Evolutionary conservation across 257 asterid genomes (phyloP).

Genomic region (Verbascum thapsus): DNA sequence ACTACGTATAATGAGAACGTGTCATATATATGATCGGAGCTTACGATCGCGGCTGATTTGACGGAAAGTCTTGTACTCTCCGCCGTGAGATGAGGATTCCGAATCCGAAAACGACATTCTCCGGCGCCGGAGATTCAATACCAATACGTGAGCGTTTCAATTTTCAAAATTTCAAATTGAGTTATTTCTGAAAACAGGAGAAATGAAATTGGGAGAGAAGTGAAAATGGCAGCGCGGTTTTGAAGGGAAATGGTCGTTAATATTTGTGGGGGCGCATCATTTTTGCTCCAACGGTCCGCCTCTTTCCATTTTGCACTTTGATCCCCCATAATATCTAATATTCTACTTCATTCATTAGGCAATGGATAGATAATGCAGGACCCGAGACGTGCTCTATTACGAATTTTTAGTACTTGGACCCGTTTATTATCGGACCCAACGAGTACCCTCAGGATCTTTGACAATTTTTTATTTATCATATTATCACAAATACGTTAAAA

Average conservation of each 20-base stretch:
- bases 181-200: too few species aligned
- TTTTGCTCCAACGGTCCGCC: slow-evolving; percentile 54
- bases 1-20: background rate
- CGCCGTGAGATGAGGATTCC: slow-evolving; percentile 69
- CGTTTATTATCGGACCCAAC: too few species aligned
- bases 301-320: slow-evolving; percentile 5
- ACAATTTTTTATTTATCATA: too few species aligned
- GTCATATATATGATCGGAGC: slow-evolving; percentile 19
- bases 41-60: slow-evolving; percentile 90
- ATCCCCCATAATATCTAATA: slow-evolving; percentile 24
- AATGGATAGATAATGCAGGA: too few species aligned
- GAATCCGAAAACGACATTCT: slow-evolving; percentile 89
- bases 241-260: slow-evolving; percentile 54
- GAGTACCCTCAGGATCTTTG: too few species aligned
- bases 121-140: slow-evolving; percentile 28
- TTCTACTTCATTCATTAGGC: too few species aligned
- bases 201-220: slow-evolving; percentile 15
- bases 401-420: too few species aligned
- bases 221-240: slow-evolving; percentile 49
- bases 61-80: slow-evolving; percentile 87
- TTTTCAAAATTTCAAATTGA: too few species aligned
- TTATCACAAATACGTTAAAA: too few species aligned
- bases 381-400: too few species aligned
- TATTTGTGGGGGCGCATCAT: slow-evolving; percentile 77
- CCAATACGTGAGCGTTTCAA: too few species aligned